phyloP scores from a whole-genome alignment of 495 filamentous ascomycete genomes.

The Aspergillus leporis region DNA sequence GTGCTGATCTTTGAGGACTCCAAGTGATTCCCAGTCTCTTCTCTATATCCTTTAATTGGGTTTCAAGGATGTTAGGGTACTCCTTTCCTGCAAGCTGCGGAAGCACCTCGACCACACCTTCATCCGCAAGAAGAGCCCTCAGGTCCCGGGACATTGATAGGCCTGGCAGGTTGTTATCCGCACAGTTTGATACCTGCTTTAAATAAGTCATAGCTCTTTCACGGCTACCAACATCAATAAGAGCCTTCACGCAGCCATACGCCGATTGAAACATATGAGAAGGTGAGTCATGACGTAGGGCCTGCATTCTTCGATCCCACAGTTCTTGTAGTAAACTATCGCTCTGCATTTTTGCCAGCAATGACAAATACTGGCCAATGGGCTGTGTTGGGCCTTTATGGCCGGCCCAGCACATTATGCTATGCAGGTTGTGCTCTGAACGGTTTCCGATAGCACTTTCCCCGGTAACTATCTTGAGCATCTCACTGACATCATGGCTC shows the following conservation, averaged over 20 bases:
- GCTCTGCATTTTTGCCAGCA: conserved; percentile 27
- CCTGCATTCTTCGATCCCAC: conserved; percentile 26
- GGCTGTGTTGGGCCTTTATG: background rate
- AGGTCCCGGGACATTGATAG: conserved; percentile 24
- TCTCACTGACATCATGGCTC: conserved; percentile 20
- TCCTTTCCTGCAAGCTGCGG: conserved; percentile 26
- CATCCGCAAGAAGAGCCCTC: conserved; percentile 20
- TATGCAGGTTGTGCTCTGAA: conserved; percentile 18
- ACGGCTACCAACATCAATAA: conserved; percentile 20
- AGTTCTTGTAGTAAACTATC: conserved; percentile 11
- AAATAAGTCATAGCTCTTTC: conserved; percentile 26
- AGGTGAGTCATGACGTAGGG: background rate
- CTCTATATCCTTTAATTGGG: conserved; percentile 28
- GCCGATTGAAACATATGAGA: conserved; percentile 14
- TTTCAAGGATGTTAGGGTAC: conserved; percentile 27
- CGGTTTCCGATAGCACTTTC: conserved; percentile 13
- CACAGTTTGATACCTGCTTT: conserved; percentile 27
- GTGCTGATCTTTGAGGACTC: conserved; percentile 14
- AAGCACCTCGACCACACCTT: conserved; percentile 19
- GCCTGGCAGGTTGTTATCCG: conserved; percentile 24
- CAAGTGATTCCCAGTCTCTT: conserved; percentile 33
- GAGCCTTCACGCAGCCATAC: conserved; percentile 26
- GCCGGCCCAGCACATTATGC: conserved; percentile 22
- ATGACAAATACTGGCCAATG: conserved; percentile 21
- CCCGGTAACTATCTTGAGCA: conserved; percentile 31